Evolutionary conservation across 2,329 filamentous ascomycete genomes (phyloP).

Genomic region (Cercospora sesami): DNA sequence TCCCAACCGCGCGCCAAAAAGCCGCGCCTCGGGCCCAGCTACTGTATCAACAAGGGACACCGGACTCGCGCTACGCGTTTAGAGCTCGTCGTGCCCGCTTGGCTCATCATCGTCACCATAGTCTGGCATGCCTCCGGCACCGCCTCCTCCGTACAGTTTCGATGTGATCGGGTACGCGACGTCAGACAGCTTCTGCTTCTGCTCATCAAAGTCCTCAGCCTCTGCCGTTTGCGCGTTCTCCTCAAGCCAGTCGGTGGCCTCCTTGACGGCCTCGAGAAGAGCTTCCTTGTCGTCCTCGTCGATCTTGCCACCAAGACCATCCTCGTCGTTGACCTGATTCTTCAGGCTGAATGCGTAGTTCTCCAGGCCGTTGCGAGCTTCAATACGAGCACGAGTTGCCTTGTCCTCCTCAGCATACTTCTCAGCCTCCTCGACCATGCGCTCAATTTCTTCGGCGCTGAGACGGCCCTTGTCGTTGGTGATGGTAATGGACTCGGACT

Average conservation of each 20-base stretch:
- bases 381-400: slow-evolving; percentile 93
- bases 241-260: slow-evolving; percentile 93
- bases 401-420: slow-evolving; percentile 99
- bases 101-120: slow-evolving; percentile 70
- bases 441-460: slow-evolving; percentile 94
- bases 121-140: slow-evolving; percentile 58
- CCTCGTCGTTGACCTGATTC: slow-evolving; percentile 97
- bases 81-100: slow-evolving; percentile 54
- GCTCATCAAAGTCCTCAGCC: slow-evolving; percentile 96
- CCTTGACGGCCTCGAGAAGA: slow-evolving; percentile 93
- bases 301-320: slow-evolving; percentile 97
- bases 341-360: slow-evolving; percentile 99
- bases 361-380: slow-evolving; percentile 93
- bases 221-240: slow-evolving; percentile 84
- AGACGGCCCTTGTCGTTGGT: slow-evolving; percentile 99
- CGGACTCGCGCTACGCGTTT: slow-evolving; percentile 17
- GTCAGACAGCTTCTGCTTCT: slow-evolving; percentile 97
- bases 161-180: slow-evolving; percentile 98
- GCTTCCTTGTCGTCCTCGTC: slow-evolving; percentile 98
- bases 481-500: slow-evolving; percentile 96
- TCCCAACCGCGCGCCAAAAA: slow-evolving; percentile 10
- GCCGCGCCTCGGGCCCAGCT: slow-evolving; percentile 6
- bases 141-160: slow-evolving; percentile 73
- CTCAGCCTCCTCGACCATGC: slow-evolving; percentile 98
- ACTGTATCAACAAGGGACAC: slow-evolving; percentile 15